Conservation (phyloP, 2,329 filamentous ascomycete species). For the Chrysoporthe cubensis region DNA sequence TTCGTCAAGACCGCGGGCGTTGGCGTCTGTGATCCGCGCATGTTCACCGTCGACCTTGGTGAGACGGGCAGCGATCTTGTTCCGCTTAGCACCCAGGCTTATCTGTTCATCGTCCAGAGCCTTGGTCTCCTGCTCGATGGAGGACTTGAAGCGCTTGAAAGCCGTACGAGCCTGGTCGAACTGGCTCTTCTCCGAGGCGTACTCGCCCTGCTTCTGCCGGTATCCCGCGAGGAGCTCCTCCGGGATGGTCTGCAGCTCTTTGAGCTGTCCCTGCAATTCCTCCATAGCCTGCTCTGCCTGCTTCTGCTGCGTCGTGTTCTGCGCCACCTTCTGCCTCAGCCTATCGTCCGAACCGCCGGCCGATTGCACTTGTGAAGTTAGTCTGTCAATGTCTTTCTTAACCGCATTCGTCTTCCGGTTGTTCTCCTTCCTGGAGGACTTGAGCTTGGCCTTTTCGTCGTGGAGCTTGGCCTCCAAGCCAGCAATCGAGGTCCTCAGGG, state of each 20-base stretch:
- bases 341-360: slow-evolving; percentile 77
- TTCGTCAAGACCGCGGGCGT: slow-evolving; percentile 66
- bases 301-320: slow-evolving; percentile 74
- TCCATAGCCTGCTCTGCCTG: slow-evolving; percentile 51
- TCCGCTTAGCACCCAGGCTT: slow-evolving; percentile 67
- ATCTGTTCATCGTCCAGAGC: slow-evolving; percentile 66
- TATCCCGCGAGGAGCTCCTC: slow-evolving; percentile 63
- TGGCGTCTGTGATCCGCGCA: slow-evolving; percentile 71
- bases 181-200: slow-evolving; percentile 59
- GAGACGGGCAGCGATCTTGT: slow-evolving; percentile 73
- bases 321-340: slow-evolving; percentile 73
- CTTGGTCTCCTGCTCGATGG: slow-evolving; percentile 66
- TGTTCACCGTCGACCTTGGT: slow-evolving; percentile 75
- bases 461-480: slow-evolving; percentile 71
- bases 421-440: slow-evolving; percentile 74
- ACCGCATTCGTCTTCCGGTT: slow-evolving; percentile 68
- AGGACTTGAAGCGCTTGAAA: slow-evolving; percentile 62
- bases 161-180: slow-evolving; percentile 61
- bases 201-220: slow-evolving; percentile 56
- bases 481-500: slow-evolving; percentile 75
- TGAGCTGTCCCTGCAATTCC: slow-evolving; percentile 61
- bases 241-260: slow-evolving; percentile 66
- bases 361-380: slow-evolving; percentile 68
- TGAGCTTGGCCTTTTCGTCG: slow-evolving; percentile 71
- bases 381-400: slow-evolving; percentile 74